phyloP scores from a whole-genome alignment of 306 rosid species.

The Lathyrus aphaca region DNA sequence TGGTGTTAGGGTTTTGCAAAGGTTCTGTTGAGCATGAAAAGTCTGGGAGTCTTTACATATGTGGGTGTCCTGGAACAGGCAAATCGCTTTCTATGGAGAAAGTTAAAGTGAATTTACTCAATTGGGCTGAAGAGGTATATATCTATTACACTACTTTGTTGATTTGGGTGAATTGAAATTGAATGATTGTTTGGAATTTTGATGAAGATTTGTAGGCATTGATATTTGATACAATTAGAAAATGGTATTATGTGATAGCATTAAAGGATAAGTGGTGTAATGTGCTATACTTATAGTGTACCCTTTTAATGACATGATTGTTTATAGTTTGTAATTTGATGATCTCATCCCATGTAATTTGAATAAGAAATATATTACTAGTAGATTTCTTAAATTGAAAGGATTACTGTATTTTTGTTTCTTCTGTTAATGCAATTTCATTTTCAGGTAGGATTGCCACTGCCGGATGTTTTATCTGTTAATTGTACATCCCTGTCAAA shows the following conservation, averaged over 20 bases:
- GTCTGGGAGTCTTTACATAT: constrained; percentile 79
- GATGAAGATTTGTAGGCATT: not conserved
- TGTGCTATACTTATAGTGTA: not conserved
- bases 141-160: not conserved
- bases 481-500: constrained; percentile 73
- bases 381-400: not conserved
- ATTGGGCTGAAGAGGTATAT: constrained; percentile 70
- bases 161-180: not conserved
- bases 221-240: not conserved
- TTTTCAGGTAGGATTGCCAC: constrained; percentile 59
- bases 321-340: not conserved
- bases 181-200: not conserved
- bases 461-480: constrained; percentile 67
- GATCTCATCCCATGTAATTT: not conserved
- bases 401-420: not conserved
- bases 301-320: not conserved
- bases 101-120: constrained; percentile 56
- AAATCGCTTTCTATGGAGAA: constrained; percentile 79
- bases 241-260: not conserved
- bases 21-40: constrained; percentile 62
- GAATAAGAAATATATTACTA: not conserved
- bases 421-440: constrained; percentile 19
- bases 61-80: constrained; percentile 95
- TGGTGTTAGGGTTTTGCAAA: constrained; percentile 76
- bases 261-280: not conserved